phyloP scores from a whole-genome alignment of 164 flowering plant genomes.

The Piper longum region DNA sequence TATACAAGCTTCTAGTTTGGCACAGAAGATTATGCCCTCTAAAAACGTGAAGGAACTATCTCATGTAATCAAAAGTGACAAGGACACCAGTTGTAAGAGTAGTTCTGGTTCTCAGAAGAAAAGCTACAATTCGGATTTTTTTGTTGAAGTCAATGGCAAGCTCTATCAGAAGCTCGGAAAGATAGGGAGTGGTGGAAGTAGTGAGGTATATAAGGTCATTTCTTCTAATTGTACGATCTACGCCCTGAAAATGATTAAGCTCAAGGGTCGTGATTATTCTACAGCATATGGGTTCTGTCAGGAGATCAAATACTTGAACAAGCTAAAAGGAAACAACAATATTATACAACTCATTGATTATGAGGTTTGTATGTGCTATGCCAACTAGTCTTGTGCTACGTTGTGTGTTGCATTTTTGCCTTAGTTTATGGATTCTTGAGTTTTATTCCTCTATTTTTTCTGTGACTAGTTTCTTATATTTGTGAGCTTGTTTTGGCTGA shows the following conservation, averaged over 20 bases:
- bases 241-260: constrained; percentile 92
- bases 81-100: constrained; percentile 20
- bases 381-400: background rate
- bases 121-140: constrained; percentile 60
- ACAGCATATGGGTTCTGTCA: constrained; percentile 97
- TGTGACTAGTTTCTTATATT: no score
- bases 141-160: constrained; percentile 91
- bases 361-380: constrained; percentile 43
- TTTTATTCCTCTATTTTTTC: background rate
- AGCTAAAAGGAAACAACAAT: constrained; percentile 65
- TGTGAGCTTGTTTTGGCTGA: no score
- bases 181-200: constrained; percentile 98
- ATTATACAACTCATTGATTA: constrained; percentile 87
- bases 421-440: no score
- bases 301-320: constrained; percentile 78
- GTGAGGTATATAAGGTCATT: constrained; percentile 97
- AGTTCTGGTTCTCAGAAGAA: constrained; percentile 32
- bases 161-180: constrained; percentile 95
- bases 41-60: constrained; percentile 33
- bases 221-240: constrained; percentile 82
- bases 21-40: constrained; percentile 15
- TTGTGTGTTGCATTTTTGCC: background rate
- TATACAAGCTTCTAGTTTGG: constrained; percentile 31
- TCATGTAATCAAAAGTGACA: constrained; percentile 45
- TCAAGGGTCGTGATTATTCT: constrained; percentile 94